phyloP scores from a whole-genome alignment of 2,329 filamentous ascomycete species.

The Cladophialophora yegresii region DNA sequence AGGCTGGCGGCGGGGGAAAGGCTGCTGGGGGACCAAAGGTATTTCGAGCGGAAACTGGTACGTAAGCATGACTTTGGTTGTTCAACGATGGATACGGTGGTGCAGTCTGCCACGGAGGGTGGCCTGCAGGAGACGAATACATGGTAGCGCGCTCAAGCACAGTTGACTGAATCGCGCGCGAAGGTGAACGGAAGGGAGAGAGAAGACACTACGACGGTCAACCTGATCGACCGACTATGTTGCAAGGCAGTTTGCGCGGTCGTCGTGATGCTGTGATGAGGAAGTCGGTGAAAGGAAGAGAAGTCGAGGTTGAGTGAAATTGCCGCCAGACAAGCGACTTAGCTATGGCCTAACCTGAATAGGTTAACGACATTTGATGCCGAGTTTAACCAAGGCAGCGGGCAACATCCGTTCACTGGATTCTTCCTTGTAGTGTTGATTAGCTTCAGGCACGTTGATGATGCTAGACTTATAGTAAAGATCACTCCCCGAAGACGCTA shows the following conservation, averaged over 20 bases:
- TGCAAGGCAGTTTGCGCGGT: not conserved
- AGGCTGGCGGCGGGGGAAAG: constrained; percentile 37
- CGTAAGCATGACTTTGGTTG: constrained; percentile 57
- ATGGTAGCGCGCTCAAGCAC: constrained; percentile 23
- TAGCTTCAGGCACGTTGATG: not conserved
- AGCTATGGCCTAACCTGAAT: constrained; percentile 12
- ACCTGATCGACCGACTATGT: not conserved
- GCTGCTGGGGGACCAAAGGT: constrained; percentile 51
- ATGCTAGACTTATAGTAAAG: constrained; percentile 9
- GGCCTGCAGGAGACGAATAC: constrained; percentile 34
- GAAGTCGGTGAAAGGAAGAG: constrained; percentile 12
- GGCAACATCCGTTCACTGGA: not conserved
- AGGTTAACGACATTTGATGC: not conserved
- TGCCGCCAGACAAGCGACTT: constrained; percentile 3
- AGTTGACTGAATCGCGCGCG: constrained; percentile 3
- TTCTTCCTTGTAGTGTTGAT: not conserved
- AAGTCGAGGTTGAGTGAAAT: not conserved
- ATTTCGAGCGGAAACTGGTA: constrained; percentile 64
- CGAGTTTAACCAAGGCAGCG: constrained; percentile 1
- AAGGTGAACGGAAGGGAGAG: constrained; percentile 2
- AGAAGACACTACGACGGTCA: constrained; percentile 6
- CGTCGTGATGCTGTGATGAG: constrained; percentile 1
- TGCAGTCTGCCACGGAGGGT: constrained; percentile 32
- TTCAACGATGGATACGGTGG: constrained; percentile 29
- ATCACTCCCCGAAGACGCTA: not conserved